A percentile compares a stretch with the other conserved stretches of the same genome.
phyloP scores from a whole-genome alignment of 2,329 filamentous ascomycete species.

The Cryphonectria nitschkei region DNA sequence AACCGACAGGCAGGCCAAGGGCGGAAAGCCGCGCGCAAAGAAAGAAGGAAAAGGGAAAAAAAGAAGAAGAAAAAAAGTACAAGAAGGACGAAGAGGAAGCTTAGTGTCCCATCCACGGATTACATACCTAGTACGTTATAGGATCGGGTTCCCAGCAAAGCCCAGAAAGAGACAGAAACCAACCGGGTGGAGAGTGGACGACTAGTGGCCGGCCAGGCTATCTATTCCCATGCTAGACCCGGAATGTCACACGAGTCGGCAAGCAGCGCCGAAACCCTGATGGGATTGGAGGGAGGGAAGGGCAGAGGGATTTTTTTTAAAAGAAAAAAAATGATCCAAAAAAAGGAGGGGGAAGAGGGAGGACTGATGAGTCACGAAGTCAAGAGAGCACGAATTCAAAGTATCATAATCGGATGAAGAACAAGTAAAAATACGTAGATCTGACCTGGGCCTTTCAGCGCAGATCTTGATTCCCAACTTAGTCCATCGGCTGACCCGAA shows the following conservation, averaged over 20 bases:
- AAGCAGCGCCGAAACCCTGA: background rate
- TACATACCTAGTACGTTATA: conserved; percentile 4
- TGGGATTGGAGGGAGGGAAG: background rate
- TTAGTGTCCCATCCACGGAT: background rate
- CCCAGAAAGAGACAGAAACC: background rate
- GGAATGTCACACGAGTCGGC: background rate
- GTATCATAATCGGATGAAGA: background rate
- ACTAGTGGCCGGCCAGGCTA: background rate
- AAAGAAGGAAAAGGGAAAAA: no score
- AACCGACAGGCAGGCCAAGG: background rate
- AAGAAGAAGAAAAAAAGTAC: background rate
- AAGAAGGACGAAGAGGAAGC: background rate
- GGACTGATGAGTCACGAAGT: background rate
- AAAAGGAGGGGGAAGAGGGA: background rate
- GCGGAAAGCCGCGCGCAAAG: background rate
- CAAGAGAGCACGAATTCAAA: background rate
- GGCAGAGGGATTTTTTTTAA: background rate
- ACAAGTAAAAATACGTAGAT: background rate
- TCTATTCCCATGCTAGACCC: conserved; percentile 5
- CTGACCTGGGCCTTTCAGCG: background rate
- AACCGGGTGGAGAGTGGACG: background rate
- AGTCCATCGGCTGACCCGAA: conserved; percentile 7
- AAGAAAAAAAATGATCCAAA: background rate
- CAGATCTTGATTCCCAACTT: background rate
- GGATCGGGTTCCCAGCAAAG: conserved; percentile 1